phyloP scores from a whole-genome alignment of 495 filamentous ascomycete genomes.

The Talaromyces borbonicus region DNA sequence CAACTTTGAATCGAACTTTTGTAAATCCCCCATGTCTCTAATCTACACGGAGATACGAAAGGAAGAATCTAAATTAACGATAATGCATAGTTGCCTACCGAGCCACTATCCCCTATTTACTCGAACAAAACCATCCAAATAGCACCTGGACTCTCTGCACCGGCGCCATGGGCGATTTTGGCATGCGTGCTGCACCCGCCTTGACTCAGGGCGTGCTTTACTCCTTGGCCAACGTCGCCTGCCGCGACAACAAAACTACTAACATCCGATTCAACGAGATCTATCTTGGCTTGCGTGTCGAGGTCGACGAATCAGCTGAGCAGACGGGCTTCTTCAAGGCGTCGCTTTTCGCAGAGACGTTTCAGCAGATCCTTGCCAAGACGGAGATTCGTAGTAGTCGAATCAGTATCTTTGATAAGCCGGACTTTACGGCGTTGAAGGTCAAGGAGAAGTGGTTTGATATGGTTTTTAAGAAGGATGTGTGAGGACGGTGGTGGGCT shows the following conservation, averaged over 20 bases:
- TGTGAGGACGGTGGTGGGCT: too few species aligned
- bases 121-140: conserved; percentile 19
- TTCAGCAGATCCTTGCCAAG: background rate
- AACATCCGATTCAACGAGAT: conserved; percentile 34
- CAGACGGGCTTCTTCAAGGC: conserved; percentile 7
- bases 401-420: background rate
- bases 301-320: conserved; percentile 20
- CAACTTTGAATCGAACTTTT: conserved; percentile 31
- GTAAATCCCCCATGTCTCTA: conserved; percentile 15
- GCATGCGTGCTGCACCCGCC: conserved; percentile 16
- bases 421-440: background rate
- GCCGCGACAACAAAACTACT: conserved; percentile 22
- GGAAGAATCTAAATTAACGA: background rate
- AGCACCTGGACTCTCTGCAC: conserved; percentile 32
- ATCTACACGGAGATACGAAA: background rate
- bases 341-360: background rate
- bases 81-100: conserved; percentile 26
- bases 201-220: conserved; percentile 28
- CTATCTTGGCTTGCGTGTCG: conserved; percentile 23
- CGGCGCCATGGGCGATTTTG: conserved; percentile 24
- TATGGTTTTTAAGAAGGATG: too few species aligned
- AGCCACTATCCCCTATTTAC: conserved; percentile 26
- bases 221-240: conserved; percentile 23
- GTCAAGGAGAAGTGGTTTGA: background rate
- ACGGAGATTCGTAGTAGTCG: background rate